Evolutionary conservation across 352 stramenopile genomes (phyloP).

Genomic region (Globisporangium megalacanthum): DNA sequence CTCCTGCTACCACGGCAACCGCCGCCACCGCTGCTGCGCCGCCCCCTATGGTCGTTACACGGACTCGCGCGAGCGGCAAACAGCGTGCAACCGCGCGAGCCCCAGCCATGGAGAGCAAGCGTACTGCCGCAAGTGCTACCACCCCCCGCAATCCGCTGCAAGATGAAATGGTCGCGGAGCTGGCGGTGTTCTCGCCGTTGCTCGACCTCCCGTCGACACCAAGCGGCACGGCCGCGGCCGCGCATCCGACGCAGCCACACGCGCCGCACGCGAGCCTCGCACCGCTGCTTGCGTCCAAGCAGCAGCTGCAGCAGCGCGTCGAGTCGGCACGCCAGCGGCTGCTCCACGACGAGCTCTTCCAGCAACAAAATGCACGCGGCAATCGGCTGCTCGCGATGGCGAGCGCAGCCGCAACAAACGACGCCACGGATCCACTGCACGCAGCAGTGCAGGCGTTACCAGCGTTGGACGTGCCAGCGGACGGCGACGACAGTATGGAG

Average conservation of each 20-base stretch:
- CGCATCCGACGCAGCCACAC: constrained; percentile 1
- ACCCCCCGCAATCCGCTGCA: constrained; percentile 4
- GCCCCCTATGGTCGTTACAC: background rate
- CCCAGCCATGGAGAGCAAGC: constrained; percentile 5
- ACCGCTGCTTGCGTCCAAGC: constrained; percentile 9
- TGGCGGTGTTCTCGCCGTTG: constrained; percentile 12
- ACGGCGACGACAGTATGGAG: constrained; percentile 4
- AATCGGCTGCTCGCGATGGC: constrained; percentile 25
- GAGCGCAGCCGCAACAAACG: constrained; percentile 11
- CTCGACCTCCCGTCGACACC: constrained; percentile 1
- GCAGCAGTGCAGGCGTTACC: constrained; percentile 26
- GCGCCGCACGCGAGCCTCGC: constrained; percentile 9
- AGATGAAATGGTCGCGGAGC: constrained; percentile 7
- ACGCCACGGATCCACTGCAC: constrained; percentile 18
- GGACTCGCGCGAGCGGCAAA: constrained; percentile 13
- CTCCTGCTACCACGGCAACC: background rate
- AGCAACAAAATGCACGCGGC: constrained; percentile 17
- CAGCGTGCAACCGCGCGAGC: background rate
- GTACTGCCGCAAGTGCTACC: background rate
- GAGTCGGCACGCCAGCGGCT: constrained; percentile 18
- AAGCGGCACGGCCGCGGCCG: background rate
- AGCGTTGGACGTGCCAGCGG: background rate
- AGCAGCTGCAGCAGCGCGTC: constrained; percentile 17
- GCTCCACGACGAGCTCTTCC: constrained; percentile 26
- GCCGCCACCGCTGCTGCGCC: background rate